These are phyloP conservation scores for Boletus sp. DNA, from an alignment of 768 basidiomycete genomes.

Conservation along the genomic window DNA sequence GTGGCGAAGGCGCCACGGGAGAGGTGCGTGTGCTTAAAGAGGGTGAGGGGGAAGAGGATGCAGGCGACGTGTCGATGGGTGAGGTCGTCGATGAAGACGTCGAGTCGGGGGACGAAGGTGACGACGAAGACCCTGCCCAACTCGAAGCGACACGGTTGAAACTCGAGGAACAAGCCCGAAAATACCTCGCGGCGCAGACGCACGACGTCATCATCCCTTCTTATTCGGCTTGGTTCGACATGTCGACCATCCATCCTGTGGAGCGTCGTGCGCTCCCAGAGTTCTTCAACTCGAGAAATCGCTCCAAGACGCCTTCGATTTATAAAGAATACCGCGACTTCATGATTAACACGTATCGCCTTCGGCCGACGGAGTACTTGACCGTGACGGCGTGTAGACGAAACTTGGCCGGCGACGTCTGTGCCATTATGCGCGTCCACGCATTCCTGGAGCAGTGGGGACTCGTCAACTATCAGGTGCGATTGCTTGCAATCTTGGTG, in stretches of 20 bases:
- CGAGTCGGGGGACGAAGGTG: constrained; percentile 77
- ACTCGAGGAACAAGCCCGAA: constrained; percentile 83
- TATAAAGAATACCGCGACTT: constrained; percentile 99
- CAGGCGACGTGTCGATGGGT: constrained; percentile 78
- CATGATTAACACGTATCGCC: constrained; percentile 97
- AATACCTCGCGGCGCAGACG: constrained; percentile 95
- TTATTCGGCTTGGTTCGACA: constrained; percentile 97
- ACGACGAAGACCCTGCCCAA: constrained; percentile 84
- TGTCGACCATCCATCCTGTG: constrained; percentile 89
- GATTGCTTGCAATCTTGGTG: constrained; percentile 15
- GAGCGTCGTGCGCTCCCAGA: constrained; percentile 93
- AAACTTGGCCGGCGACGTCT: constrained; percentile 97
- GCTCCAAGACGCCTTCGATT: constrained; percentile 93
- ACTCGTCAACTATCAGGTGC: constrained; percentile 95
- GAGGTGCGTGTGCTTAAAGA: constrained; percentile 43
- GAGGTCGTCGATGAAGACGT: constrained; percentile 74
- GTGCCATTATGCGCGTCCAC: constrained; percentile 98
- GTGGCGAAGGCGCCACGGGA: constrained; percentile 25
- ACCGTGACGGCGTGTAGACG: constrained; percentile 96
- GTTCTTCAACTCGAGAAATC: constrained; percentile 95
- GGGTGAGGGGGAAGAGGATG: constrained; percentile 65
- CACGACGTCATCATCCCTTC: constrained; percentile 97
- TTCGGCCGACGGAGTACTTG: constrained; percentile 92
- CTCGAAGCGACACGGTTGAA: constrained; percentile 76
- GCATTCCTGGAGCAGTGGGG: constrained; percentile 99